Evolutionary conservation across 2,329 filamentous ascomycete genomes (phyloP).

Genomic region (Golovinomyces cichoracearum): DNA sequence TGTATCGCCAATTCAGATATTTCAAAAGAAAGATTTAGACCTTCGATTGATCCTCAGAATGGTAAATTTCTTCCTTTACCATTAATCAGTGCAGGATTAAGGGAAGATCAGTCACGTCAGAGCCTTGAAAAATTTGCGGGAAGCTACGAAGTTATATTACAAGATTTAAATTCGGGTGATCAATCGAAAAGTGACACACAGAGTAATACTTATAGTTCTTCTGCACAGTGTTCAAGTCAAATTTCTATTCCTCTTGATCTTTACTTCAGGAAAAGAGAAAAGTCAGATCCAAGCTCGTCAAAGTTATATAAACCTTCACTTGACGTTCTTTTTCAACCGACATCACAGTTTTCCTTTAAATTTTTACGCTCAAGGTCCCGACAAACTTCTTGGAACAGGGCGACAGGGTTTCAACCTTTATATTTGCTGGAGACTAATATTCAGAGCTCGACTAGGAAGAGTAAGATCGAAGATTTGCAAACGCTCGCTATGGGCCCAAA

Average conservation of each 20-base stretch:
- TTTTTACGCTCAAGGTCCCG: constrained; percentile 20
- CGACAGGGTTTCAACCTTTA: constrained; percentile 51
- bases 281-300: constrained; percentile 21
- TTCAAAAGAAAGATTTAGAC: constrained; percentile 23
- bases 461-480: constrained; percentile 19
- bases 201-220: constrained; percentile 10
- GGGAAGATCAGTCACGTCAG: constrained; percentile 15
- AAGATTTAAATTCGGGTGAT: constrained; percentile 10
- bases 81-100: constrained; percentile 30
- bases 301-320: constrained; percentile 8
- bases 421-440: constrained; percentile 42
- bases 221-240: constrained; percentile 19
- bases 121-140: constrained; percentile 31
- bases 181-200: constrained; percentile 6
- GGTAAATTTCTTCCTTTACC: constrained; percentile 38
- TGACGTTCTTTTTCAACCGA: background rate
- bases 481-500: constrained; percentile 24
- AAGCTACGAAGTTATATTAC: constrained; percentile 25
- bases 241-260: constrained; percentile 25
- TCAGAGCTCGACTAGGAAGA: constrained; percentile 6
- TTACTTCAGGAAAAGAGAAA: constrained; percentile 20
- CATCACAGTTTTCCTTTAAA: constrained; percentile 9
- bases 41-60: constrained; percentile 39
- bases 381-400: constrained; percentile 35
- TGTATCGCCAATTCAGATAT: background rate